A percentile compares a stretch with the other conserved stretches of the same genome.
Evolutionary conservation across 139 green algal species (phyloP).

Genomic region (Chlamydomonas sp.): DNA sequence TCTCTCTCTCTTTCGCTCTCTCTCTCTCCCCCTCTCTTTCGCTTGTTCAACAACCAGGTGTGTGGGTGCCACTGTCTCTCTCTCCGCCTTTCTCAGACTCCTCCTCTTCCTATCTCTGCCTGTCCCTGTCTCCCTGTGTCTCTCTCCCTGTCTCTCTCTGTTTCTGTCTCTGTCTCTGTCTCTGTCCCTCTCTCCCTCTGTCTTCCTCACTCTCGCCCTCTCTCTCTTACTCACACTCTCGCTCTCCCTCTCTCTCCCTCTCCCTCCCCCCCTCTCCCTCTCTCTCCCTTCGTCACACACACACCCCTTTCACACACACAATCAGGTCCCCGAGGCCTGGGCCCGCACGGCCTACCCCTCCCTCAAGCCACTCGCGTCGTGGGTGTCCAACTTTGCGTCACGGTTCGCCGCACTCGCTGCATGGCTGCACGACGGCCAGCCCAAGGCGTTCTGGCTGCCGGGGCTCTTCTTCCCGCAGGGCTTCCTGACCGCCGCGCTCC

Average conservation of each 20-base stretch:
- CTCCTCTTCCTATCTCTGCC: not conserved
- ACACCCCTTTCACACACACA: too few relatives aligned
- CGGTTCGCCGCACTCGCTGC: slow-evolving; percentile 53
- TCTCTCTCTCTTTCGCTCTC: not conserved
- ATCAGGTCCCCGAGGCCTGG: slow-evolving; percentile 62
- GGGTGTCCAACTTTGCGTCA: slow-evolving; percentile 57
- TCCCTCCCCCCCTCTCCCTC: not conserved
- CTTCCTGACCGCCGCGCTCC: slow-evolving; percentile 73
- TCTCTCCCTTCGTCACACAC: not conserved
- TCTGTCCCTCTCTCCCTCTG: not conserved
- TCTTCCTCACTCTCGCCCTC: not conserved
- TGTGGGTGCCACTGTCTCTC: not conserved
- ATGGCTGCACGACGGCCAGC: slow-evolving; percentile 61
- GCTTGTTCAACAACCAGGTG: slow-evolving; percentile 1
- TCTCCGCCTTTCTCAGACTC: not conserved
- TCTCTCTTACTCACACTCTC: not conserved
- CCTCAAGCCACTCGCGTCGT: slow-evolving; percentile 65
- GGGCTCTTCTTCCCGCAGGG: slow-evolving; percentile 77
- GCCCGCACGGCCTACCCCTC: slow-evolving; percentile 57
- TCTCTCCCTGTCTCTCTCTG: not conserved
- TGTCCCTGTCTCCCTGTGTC: not conserved
- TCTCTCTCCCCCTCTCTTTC: not conserved
- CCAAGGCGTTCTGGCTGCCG: slow-evolving; percentile 69
- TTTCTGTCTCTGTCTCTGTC: not conserved
- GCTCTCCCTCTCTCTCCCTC: not conserved